A percentile compares a stretch with the other conserved stretches of the same genome.
phyloP scores from a whole-genome alignment of 768 basidiomycete genomes.

The Amanita polypyramis region DNA sequence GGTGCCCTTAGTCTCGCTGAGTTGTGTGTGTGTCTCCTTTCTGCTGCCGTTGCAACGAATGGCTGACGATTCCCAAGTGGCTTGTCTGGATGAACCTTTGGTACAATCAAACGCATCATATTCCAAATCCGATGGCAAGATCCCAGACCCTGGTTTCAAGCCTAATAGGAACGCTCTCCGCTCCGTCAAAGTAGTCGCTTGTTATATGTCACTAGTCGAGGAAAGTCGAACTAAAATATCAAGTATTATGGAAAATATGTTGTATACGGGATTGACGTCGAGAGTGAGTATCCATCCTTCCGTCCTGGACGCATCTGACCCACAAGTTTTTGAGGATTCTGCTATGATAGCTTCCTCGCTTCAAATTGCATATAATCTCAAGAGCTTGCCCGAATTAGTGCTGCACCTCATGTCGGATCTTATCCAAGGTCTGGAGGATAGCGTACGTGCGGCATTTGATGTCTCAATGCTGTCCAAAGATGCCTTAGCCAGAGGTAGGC shows the following conservation, averaged over 20 bases:
- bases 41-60: neutral
- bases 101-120: neutral
- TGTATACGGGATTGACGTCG: constrained; percentile 65
- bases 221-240: constrained; percentile 61
- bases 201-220: constrained; percentile 63
- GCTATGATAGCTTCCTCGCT: constrained; percentile 85
- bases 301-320: neutral
- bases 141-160: neutral
- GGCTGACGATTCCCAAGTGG: constrained; percentile 24
- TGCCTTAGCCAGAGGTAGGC: constrained; percentile 64
- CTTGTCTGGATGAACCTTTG: constrained; percentile 36
- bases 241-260: constrained; percentile 86
- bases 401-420: constrained; percentile 70
- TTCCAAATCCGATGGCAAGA: neutral
- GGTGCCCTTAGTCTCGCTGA: constrained; percentile 94
- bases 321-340: constrained; percentile 53
- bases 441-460: constrained; percentile 81
- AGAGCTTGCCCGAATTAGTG: constrained; percentile 75
- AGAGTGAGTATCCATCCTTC: constrained; percentile 41
- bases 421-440: constrained; percentile 71
- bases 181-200: constrained; percentile 62
- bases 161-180: constrained; percentile 32
- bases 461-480: constrained; percentile 80
- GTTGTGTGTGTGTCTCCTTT: constrained; percentile 46
- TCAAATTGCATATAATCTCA: constrained; percentile 92